Base-by-base conservation (phyloP, 2,329 filamentous ascomycete species). In the Achaetomium macrosporum region DNA sequence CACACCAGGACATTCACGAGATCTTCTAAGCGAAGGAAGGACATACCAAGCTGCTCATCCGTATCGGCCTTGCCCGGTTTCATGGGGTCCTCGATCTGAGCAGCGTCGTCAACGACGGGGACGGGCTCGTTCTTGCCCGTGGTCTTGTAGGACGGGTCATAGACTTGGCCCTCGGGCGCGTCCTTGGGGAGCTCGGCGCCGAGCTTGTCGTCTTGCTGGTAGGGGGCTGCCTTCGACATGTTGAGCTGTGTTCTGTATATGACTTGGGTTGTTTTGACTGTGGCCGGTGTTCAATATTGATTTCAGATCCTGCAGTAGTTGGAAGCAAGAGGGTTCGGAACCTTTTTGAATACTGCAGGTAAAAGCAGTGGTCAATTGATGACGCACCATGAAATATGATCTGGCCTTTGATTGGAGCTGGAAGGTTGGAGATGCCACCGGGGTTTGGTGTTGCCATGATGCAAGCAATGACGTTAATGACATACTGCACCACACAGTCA, bases 71-170 rank as follows among this genome's bases (percentile, higher is more conserved):
- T 29, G 11, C 44, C 52, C 0, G 33, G 42, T 1, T 36, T 13
- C 6, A 58, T 50, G 3, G 53, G 57, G 5, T 59, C 57, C 20
- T 57, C 54, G 1, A 59, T 36, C 0, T 42, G 42, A 15, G 41
- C 56, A 5, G 53, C 53, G 33, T 61, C 57, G 35, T 57, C 57
- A 0, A 61, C 44, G 3, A 61, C 59, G 15, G 55, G 56, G 2
- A 59, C 33, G 2, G 54, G 12, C 31, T 57, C 54, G 5, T 40
- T 51, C 12, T 36, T 31, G 15, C 37, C 11, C n/a, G n/a, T n/a
- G 0, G 56, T 59, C 42, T 58, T 60, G 54, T 61, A 60, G 0
- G 59, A 59, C 2, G 57, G 52, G 45, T 59, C 59, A 43, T 53
- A 53, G 33, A 59, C 52, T 5, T 54, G 48, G 17, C 57, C 57